Evolutionary conservation across 208 protist species (phyloP), one percentile per base, ranked within the genome.

Genomic region (Trypanosomatidae sp.): DNA sequence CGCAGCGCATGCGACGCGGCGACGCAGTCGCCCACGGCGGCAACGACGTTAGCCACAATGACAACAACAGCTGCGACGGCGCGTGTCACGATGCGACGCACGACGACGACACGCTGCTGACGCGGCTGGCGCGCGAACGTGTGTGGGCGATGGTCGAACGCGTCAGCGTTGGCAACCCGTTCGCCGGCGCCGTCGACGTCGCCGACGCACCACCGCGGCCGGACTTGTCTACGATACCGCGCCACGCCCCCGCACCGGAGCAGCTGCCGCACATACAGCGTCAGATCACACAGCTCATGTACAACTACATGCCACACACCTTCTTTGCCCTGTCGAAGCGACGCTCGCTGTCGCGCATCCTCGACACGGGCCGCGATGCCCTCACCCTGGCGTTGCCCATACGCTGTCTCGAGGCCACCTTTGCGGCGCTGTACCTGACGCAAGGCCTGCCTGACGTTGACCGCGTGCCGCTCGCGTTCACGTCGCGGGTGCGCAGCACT

Each of bases 321-420:
- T 94, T 96, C 47, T 96, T 94, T 45, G 83, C 66, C 37, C 53
- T 91, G n/a, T 69, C 85, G 33, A 96, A 94, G 61, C 71, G 83
- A 43, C 75, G 88, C 15, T 69, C 88, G 0, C 53, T 96, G 53
- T 61, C 80, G 45, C 86, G 75, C 38, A 86, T 96, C 43, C 38
- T 94, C 2, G 15, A 71, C 18, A 93, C 85, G 7, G 80, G 65
- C 19, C 83, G 67, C 46, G 83, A 94, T 54, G 74, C 85, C 20
- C 64, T 93, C 6, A 7, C 48, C 11, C 83, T 94, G 56, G 68
- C 81, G 16, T 65, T 96, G 35, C 88, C 88, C 20, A 96, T 96
- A 33, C 72, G 86, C 38, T 96, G 88, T 50, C 65, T 96, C 5
- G 85, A 96, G 62, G 88, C 86, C 7, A 90, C 81, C 2, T 96